Evolutionary conservation across 495 filamentous ascomycete species (phyloP), one percentile per base, ranked within the genome.

Genomic region (Aspergillus nidulans): DNA sequence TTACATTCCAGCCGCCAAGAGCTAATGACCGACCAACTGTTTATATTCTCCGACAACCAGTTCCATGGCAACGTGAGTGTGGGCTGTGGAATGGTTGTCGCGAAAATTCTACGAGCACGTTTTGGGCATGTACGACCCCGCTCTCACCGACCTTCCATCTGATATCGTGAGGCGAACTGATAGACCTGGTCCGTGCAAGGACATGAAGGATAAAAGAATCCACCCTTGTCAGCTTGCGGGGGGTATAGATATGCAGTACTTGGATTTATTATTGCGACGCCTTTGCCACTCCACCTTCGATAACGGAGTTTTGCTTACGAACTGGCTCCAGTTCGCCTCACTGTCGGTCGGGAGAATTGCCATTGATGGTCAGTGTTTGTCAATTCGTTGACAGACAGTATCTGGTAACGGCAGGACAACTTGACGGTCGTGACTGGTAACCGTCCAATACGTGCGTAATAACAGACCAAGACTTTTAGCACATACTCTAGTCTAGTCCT

Each of bases 61-160:
- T 15, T 34, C 30, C 30, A 34, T 34, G 30, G 30, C 46, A 23
- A 23, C 16, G 28, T 49, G 30, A 36, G 9, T 36, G 4, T 15
- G 18, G 15, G 18, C 18, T 32, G 30, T 19, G 46, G 24, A 36
- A 30, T 25, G n/a, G 46, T 49, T 38, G 48, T 16, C 12, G 30
- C 39, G 48, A 55, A 36, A 47, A 40, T 40, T 48, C 52, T 47
- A 47, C 43, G 34, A 45, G 51, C 24, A 45, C 43, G 21, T 45
- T 45, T 19, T 18, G 30, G 41, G 3, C 41, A 40, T n/a, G n/a
- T n/a, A 25, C 30, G 28, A 42, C 53, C 43, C 52, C 52, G 34
- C 53, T 13, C 52, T 55, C 53, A 42, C 43, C 34, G 44, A 49
- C 45, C 34, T 49, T 47, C 45, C 36, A 40, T 55, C 44, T 49